Conservation (phyloP, 2,329 filamentous ascomycete species). For the Fusarium sp. region DNA sequence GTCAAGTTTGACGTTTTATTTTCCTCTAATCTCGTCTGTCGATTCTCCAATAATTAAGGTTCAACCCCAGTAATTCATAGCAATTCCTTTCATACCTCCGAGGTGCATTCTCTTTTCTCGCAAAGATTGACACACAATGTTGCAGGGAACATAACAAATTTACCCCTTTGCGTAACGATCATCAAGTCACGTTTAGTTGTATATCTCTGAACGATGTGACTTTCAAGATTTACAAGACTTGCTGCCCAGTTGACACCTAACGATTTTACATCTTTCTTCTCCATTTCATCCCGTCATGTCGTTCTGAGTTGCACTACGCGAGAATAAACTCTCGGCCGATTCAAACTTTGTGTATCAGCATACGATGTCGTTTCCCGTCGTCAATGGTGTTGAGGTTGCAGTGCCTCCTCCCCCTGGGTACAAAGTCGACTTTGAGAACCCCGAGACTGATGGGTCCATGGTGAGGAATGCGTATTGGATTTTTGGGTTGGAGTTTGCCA, state of each 20-base stretch:
- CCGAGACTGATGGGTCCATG: slow-evolving; percentile 3
- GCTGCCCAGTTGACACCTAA: slow-evolving; percentile 9
- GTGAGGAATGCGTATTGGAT: slow-evolving; percentile 23
- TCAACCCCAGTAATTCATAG: background rate
- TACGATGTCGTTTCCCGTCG: slow-evolving; percentile 15
- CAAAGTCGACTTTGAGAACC: slow-evolving; percentile 4
- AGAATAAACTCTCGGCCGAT: background rate
- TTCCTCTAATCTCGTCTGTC: background rate
- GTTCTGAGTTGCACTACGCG: background rate
- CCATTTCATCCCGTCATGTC: background rate
- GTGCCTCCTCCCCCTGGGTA: slow-evolving; percentile 6
- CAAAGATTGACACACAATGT: background rate
- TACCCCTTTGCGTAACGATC: background rate
- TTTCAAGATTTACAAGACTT: background rate
- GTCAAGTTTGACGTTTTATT: background rate
- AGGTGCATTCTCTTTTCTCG: background rate
- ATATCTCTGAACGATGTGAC: background rate
- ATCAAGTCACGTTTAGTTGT: background rate
- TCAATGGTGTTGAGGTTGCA: slow-evolving; percentile 15
- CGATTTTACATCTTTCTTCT: background rate
- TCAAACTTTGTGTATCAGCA: background rate
- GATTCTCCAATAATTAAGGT: background rate
- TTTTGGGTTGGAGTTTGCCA: slow-evolving; percentile 7
- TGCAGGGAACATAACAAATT: background rate
- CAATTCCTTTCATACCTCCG: background rate